These are phyloP conservation scores for Cucurbita pepo DNA, from an alignment of 306 rosid species.

Conservation along the genomic window DNA sequence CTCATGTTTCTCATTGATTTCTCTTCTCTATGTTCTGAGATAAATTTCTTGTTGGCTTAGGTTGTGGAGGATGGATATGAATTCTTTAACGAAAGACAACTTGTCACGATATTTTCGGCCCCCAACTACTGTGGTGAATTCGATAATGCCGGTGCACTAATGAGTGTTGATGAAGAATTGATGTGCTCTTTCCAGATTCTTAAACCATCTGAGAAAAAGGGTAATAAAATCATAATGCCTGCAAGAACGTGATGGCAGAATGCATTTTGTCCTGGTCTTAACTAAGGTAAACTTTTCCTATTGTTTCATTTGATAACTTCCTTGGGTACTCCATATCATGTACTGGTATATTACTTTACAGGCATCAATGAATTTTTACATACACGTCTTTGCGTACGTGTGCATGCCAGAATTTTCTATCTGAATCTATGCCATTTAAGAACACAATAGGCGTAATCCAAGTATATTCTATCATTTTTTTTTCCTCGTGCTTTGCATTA, in stretches of 20 bases:
- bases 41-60: constrained; percentile 15
- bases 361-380: not conserved
- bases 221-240: constrained; percentile 26
- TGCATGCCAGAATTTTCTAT: not conserved
- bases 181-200: constrained; percentile 95
- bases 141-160: constrained; percentile 95
- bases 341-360: not conserved
- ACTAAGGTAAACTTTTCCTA: constrained; percentile 23
- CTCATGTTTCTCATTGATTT: not conserved
- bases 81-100: constrained; percentile 79
- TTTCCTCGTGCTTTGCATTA: not conserved
- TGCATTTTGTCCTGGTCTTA: constrained; percentile 8
- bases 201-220: constrained; percentile 70
- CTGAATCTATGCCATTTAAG: not conserved
- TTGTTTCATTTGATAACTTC: constrained; percentile 1
- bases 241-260: constrained; percentile 36
- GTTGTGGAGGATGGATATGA: constrained; percentile 95
- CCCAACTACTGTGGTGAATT: constrained; percentile 87
- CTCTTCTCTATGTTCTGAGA: constrained; percentile 12
- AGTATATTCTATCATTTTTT: not conserved
- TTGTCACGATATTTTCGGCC: constrained; percentile 81
- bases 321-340: not conserved
- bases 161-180: constrained; percentile 76
- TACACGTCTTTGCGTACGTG: not conserved
- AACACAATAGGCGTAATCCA: not conserved